Conservation (phyloP, 202 grass and related monocot species). For the Setaria italica region DNA sequence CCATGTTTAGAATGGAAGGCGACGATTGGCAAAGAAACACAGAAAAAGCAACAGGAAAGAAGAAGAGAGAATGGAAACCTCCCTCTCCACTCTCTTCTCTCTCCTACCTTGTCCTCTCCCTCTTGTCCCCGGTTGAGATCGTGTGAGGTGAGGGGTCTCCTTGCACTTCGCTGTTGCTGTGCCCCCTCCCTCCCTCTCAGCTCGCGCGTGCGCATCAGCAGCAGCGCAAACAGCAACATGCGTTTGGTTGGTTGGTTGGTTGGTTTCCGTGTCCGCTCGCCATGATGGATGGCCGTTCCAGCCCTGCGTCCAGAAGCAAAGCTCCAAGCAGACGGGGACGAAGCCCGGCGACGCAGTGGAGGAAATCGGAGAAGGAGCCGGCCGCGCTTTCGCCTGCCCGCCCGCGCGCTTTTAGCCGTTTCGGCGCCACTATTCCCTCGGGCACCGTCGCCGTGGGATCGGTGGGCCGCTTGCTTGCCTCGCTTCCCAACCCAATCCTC, state of each 20-base stretch:
- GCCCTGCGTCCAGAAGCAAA: slow-evolving; percentile 11
- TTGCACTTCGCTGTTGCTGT: background rate
- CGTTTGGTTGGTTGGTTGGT: background rate
- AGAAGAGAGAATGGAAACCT: background rate
- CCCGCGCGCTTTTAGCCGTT: background rate
- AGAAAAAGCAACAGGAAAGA: background rate
- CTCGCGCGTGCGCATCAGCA: background rate
- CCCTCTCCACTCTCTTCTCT: background rate
- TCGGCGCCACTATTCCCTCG: background rate
- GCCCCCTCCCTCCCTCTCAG: background rate
- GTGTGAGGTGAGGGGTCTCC: background rate
- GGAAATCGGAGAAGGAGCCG: background rate
- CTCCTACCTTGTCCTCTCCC: slow-evolving; percentile 2
- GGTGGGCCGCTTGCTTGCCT: slow-evolving; percentile 20
- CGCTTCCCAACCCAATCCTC: slow-evolving; percentile 26
- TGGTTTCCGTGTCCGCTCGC: slow-evolving; percentile 1
- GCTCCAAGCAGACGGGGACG: slow-evolving; percentile 33
- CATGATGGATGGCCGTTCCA: slow-evolving; percentile 15
- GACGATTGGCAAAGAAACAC: background rate
- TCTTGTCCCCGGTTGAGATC: slow-evolving; percentile 15
- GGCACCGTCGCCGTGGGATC: background rate
- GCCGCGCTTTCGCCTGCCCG: slow-evolving; percentile 16
- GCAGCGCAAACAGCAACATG: background rate
- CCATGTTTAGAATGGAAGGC: slow-evolving; percentile 33
- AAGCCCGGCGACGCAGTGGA: background rate